Conservation (phyloP, 2,329 filamentous ascomycete genomes). For the Bertia moriformis region DNA sequence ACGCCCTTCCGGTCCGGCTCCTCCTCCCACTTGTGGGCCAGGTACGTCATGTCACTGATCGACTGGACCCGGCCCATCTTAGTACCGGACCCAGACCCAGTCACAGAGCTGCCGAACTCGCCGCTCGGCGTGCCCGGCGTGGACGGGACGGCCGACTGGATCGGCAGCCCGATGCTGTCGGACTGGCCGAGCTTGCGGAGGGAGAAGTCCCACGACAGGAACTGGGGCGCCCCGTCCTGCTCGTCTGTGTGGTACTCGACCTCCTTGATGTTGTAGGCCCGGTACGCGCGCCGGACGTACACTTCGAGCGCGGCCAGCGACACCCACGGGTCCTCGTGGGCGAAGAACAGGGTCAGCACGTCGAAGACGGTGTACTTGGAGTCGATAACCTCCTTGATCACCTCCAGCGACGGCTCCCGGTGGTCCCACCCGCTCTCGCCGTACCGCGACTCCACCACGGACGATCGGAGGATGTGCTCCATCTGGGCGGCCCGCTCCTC, state of each 20-base stretch:
- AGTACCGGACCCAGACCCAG: no score
- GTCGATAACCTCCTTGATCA: conserved; percentile 95
- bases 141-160: conserved; percentile 68
- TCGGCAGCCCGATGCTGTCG: conserved; percentile 63
- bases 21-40: conserved; percentile 55
- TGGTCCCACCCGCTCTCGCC: conserved; percentile 96
- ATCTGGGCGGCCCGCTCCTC: conserved; percentile 92
- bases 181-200: conserved; percentile 84
- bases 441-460: conserved; percentile 91
- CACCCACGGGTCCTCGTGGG: conserved; percentile 86
- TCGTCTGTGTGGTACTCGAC: conserved; percentile 81
- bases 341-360: conserved; percentile 91
- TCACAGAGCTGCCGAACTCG: conserved; percentile 38
- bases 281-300: conserved; percentile 90
- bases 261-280: conserved; percentile 80
- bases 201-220: conserved; percentile 88
- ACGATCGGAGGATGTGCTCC: conserved; percentile 94
- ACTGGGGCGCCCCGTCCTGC: conserved; percentile 37
- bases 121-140: conserved; percentile 62
- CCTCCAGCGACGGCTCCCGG: conserved; percentile 73
- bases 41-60: conserved; percentile 90
- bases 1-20: conserved; percentile 84
- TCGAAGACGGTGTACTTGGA: conserved; percentile 98
- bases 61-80: conserved; percentile 69
- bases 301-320: conserved; percentile 86